Percentiles rank a stretch among this genome's conserved stretches.
Evolutionary conservation across 352 stramenopile species (phyloP).

Genomic region (Phytopythium mirpurense): DNA sequence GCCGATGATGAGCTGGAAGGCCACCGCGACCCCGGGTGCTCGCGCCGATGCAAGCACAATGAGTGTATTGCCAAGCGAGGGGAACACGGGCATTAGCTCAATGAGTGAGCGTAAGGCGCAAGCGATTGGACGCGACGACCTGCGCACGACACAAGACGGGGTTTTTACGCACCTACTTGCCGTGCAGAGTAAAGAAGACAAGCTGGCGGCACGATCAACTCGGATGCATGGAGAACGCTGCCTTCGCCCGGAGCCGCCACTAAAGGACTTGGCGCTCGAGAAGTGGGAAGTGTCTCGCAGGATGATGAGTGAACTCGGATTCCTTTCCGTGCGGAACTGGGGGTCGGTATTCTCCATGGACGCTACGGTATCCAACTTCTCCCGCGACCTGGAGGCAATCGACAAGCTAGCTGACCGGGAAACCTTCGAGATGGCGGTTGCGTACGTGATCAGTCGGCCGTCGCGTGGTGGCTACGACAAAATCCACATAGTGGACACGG

Average conservation of each 20-base stretch:
- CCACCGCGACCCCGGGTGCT: slow-evolving; percentile 11
- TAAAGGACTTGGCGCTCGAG: slow-evolving; percentile 51
- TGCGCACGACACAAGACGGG: slow-evolving; percentile 46
- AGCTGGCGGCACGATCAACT: slow-evolving; percentile 17
- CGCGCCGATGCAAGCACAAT: slow-evolving; percentile 13
- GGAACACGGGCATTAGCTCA: slow-evolving; percentile 66
- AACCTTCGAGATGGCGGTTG: slow-evolving; percentile 78
- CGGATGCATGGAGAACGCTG: slow-evolving; percentile 18
- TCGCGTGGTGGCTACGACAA: slow-evolving; percentile 76
- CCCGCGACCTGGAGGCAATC: slow-evolving; percentile 59
- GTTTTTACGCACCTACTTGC: slow-evolving; percentile 65
- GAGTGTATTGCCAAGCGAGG: slow-evolving; percentile 50
- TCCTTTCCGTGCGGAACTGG: slow-evolving; percentile 83
- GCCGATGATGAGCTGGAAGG: slow-evolving; percentile 70
- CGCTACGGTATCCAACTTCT: slow-evolving; percentile 39
- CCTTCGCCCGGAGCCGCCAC: slow-evolving; percentile 22
- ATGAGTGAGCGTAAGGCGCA: slow-evolving; percentile 59
- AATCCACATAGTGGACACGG: slow-evolving; percentile 55
- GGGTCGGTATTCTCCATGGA: slow-evolving; percentile 80
- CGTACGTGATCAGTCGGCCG: slow-evolving; percentile 57
- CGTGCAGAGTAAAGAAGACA: slow-evolving; percentile 54
- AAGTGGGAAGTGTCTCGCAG: slow-evolving; percentile 72
- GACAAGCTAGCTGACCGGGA: slow-evolving; percentile 75
- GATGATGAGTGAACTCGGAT: slow-evolving; percentile 83
- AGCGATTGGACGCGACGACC: slow-evolving; percentile 41